Evolutionary conservation across 192 early-diverging fungal genomes (phyloP), one percentile per base, ranked within the genome.

Genomic region (Phycomyces nitens): DNA sequence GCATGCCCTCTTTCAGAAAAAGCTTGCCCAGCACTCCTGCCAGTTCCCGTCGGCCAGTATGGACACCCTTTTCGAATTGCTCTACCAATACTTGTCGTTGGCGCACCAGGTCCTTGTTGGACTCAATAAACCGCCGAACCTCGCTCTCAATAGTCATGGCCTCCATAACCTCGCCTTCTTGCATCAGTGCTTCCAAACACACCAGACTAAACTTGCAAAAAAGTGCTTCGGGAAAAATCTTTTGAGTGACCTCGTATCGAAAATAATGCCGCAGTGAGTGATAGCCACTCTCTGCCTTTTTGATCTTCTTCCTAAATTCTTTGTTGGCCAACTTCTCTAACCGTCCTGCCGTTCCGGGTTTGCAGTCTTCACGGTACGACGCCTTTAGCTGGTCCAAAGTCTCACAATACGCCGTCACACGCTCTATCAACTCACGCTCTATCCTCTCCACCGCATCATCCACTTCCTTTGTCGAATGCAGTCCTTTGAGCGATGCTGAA

Each of bases 81-180:
- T 86, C 76, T 18, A 86, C 70, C 14, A 91, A 71, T 51, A 82
- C 75, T 73, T 84, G 76, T 1, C 89, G 70, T 64, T 77, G 74
- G 62, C 76, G 65, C 8, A 78, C 69, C 9, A 77, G 72, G 3
- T 77, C 77, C 60, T 85, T 79, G 50, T 86, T 77, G 27, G 81
- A 81, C 26, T 85, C 80, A 26, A 87, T 75, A 74, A 77, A 90
- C 44, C 61, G 78, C 64, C 76, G 80, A 60, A 73, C 75, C 57
- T 62, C 74, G 16, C 68, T 65, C 38, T 73, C 78, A 18, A 83
- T 66, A 10, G 75, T 75, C 8, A 88, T 80, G 0, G 85, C 84
- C 49, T 91, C 89, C 62, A 86, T 68, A n/a, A 86, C 81, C 71
- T 91, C 87, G 4, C 86, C 89, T 73, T 91, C 89, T 29, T 84